These are phyloP conservation scores for Hanseniaspora thailandica DNA, from an alignment of 805 yeast species.

Conservation along the genomic window DNA sequence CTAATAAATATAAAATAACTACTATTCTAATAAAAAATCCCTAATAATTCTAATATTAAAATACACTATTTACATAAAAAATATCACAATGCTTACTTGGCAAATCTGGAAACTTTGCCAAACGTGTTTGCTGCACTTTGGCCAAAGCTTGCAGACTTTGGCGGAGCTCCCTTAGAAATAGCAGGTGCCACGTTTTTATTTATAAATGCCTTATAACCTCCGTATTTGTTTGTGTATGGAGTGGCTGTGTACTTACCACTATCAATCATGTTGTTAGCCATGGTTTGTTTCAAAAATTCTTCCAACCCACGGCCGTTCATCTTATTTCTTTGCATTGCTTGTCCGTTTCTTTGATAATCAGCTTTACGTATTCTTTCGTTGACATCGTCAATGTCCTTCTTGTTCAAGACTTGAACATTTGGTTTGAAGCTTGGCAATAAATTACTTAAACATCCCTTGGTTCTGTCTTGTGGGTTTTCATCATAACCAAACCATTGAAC, in stretches of 20 bases:
- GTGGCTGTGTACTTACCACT: background rate
- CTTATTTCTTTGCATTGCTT: background rate
- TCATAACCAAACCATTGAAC: conserved; percentile 12
- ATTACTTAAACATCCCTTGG: background rate
- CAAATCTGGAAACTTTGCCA: background rate
- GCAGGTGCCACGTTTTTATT: background rate
- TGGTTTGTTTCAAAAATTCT: background rate
- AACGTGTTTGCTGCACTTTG: background rate
- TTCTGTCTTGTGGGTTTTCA: conserved; percentile 1
- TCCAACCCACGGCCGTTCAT: background rate
- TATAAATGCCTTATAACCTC: conserved; percentile 11
- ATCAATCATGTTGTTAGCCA: conserved; percentile 1
- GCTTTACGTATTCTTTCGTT: background rate
- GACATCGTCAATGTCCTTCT: background rate
- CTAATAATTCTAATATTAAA: background rate
- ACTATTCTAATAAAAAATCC: background rate
- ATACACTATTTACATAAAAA: background rate
- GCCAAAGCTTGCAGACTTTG: background rate
- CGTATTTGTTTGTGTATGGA: conserved; percentile 11
- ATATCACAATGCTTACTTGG: too few species aligned
- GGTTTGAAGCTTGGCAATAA: background rate
- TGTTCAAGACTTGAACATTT: conserved; percentile 1
- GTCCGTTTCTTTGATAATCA: background rate
- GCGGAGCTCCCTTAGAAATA: background rate
- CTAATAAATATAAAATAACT: background rate